phyloP scores from a whole-genome alignment of 1,284 basidiomycete genomes.

The Mycena citricolor region DNA sequence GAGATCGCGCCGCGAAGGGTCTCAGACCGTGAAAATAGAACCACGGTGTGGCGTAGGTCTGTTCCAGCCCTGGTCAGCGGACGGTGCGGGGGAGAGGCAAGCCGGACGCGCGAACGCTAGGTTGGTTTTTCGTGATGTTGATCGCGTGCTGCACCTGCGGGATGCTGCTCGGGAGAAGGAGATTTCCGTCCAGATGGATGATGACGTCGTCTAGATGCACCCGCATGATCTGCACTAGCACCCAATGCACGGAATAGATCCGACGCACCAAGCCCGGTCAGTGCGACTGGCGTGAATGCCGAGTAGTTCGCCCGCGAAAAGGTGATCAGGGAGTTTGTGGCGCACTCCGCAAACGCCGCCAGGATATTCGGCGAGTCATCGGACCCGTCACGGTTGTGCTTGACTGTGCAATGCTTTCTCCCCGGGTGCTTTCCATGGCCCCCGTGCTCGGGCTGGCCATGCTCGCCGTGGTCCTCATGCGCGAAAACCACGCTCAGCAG shows the following conservation, averaged over 20 bases:
- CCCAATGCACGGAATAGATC: background rate
- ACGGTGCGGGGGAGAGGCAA: conserved; percentile 7
- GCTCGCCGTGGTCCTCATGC: no score
- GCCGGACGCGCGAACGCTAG: conserved; percentile 34
- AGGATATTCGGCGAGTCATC: conserved; percentile 42
- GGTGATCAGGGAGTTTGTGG: conserved; percentile 37
- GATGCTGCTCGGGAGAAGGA: conserved; percentile 45
- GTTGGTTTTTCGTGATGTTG: conserved; percentile 34
- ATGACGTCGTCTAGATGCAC: conserved; percentile 40
- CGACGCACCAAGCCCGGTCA: conserved; percentile 35
- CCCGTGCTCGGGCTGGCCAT: no score
- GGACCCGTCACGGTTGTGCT: conserved; percentile 28
- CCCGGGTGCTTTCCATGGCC: no score
- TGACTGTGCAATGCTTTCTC: conserved; percentile 23
- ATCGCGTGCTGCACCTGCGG: conserved; percentile 39
- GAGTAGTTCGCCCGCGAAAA: conserved; percentile 43
- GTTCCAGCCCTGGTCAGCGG: background rate
- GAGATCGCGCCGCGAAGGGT: background rate
- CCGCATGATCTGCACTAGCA: background rate
- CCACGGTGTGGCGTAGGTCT: conserved; percentile 45
- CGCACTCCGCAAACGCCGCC: conserved; percentile 39
- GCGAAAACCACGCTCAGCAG: no score
- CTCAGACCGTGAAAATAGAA: conserved; percentile 36
- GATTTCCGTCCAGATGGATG: conserved; percentile 46
- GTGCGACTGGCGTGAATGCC: conserved; percentile 37